Evolutionary conservation across 768 basidiomycete species (phyloP), one percentile per base, ranked within the genome.

Genomic region (Collybia nuda): DNA sequence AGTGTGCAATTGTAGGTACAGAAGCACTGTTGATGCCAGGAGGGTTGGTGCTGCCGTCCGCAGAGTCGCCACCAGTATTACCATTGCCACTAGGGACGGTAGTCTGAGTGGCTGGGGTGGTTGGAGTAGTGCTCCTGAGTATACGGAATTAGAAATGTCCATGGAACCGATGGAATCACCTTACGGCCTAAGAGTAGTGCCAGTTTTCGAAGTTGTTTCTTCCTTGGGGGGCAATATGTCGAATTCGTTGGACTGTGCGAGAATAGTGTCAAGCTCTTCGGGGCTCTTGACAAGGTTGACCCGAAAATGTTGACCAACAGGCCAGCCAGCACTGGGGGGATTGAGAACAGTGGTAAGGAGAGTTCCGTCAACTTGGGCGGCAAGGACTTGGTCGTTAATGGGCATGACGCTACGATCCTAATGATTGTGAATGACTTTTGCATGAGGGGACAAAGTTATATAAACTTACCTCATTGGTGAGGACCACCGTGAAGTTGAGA

Each of bases 161-260:
- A 9, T 11, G 42, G 21, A 26, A 17, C 21, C 19, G 44, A 24
- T 22, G 26, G 36, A 45, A n/a, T 29, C 51, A 26, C 59, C 64
- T 46, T 49, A 70, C 67, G 57, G 58, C 21, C 44, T 56, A 22
- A 54, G 44, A 41, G 56, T 52, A 14, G 57, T 49, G 23, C 42
- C 50, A 7, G 61, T 44, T 5, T 60, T 50, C 26, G 60, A 55
- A 21, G 58, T 47, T 22, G 22, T 37, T 11, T 48, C 22, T 17
- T 62, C 49, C 29, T 45, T 57, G 14, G 68, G 48, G 2, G 62
- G 50, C 14, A 62, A 66, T 47, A 80, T 76, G 40, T 58, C 68
- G 67, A 93, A 94, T 48, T 80, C 62, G 22, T 49, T 45, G 15
- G 89, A 91, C 68, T 94, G 90, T 35, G 90, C 89, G 47, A 82